Percentiles rank a stretch among this genome's conserved stretches.
Conservation (phyloP, 2,329 filamentous ascomycete species). For the Fusarium subglutinans region DNA sequence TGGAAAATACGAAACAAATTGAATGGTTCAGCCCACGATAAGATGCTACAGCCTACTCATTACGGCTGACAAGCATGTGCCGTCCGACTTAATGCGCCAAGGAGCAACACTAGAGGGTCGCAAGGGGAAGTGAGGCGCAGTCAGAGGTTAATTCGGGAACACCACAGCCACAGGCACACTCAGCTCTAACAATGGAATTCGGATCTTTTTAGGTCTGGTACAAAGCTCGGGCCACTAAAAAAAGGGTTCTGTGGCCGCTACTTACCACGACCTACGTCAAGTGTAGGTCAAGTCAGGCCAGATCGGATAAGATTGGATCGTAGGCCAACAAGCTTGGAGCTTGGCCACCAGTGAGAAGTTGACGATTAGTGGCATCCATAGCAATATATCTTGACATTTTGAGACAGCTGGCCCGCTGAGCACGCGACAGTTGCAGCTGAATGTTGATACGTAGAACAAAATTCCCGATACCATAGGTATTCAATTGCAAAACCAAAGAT, state of each 20-base stretch:
- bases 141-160: background rate
- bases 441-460: background rate
- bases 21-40: constrained; percentile 17
- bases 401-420: background rate
- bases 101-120: no score
- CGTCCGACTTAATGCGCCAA: constrained; percentile 4
- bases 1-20: constrained; percentile 8
- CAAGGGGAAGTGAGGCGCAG: constrained; percentile 39
- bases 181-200: background rate
- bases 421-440: constrained; percentile 12
- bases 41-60: constrained; percentile 20
- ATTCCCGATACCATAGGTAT: background rate
- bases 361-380: background rate
- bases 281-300: constrained; percentile 1
- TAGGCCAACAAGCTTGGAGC: constrained; percentile 6
- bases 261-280: constrained; percentile 27
- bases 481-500: constrained; percentile 14
- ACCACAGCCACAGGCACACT: constrained; percentile 38
- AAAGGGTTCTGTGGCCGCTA: constrained; percentile 28
- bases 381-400: background rate
- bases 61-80: constrained; percentile 31
- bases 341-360: constrained; percentile 31
- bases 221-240: constrained; percentile 31
- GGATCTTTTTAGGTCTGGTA: constrained; percentile 14
- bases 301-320: constrained; percentile 24